A percentile compares a stretch with the other conserved stretches of the same genome.
Conservation (phyloP, 129 eudicot genomes). For the carrot (Daucus carota) region DNA sequence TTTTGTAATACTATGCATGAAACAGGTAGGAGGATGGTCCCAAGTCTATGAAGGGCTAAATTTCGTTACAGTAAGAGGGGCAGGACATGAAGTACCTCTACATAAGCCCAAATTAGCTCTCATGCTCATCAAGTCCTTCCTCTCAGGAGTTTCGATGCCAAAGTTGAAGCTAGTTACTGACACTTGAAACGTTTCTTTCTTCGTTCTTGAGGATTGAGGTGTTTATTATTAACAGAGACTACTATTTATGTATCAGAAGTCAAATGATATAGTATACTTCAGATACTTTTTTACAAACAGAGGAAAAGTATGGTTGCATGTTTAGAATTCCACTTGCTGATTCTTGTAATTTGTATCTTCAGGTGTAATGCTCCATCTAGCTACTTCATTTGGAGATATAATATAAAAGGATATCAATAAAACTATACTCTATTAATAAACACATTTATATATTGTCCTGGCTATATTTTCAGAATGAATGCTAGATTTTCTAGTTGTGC, state of each 20-base stretch:
- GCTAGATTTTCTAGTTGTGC: neutral
- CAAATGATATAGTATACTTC: neutral
- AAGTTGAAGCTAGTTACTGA: constrained; percentile 26
- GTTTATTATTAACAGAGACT: neutral
- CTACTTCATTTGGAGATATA: too few species aligned
- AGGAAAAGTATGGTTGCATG: neutral
- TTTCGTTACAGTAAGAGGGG: constrained; percentile 79
- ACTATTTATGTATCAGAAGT: neutral
- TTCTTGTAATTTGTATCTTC: neutral
- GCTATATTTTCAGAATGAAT: neutral
- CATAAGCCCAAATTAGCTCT: constrained; percentile 80
- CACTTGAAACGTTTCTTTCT: constrained; percentile 12
- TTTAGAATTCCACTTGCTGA: neutral
- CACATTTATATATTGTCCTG: too few species aligned
- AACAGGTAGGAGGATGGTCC: constrained; percentile 89
- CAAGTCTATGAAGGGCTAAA: constrained; percentile 73
- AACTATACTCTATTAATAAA: too few species aligned
- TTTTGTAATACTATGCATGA: neutral
- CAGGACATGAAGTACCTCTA: constrained; percentile 92
- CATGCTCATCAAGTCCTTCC: constrained; percentile 48
- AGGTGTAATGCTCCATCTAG: neutral
- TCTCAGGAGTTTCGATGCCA: constrained; percentile 68
- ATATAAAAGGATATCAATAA: neutral
- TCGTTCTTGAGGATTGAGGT: neutral
- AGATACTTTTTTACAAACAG: neutral